Conservation (phyloP, 371 early-diverging fungal genomes). For the Lichtheimia corymbifera region DNA sequence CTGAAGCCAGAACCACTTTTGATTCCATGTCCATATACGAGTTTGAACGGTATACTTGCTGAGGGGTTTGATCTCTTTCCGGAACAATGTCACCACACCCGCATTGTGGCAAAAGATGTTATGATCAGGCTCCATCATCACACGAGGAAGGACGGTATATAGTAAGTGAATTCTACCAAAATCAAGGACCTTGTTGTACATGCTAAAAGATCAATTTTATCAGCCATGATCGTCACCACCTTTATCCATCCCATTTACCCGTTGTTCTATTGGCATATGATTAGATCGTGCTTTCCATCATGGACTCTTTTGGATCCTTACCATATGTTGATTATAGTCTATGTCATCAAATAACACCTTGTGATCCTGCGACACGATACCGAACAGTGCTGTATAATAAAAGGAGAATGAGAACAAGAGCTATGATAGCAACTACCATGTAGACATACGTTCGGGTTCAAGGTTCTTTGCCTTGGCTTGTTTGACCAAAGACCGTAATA, state of each 20-base stretch:
- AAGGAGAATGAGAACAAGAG: neutral
- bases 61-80: constrained; percentile 55
- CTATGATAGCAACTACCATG: neutral
- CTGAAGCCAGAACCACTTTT: constrained; percentile 53
- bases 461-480: constrained; percentile 25
- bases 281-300: neutral
- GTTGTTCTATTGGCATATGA: constrained; percentile 25
- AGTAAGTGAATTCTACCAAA: constrained; percentile 50
- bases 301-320: constrained; percentile 9
- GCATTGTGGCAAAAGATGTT: constrained; percentile 32
- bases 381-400: constrained; percentile 27
- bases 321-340: constrained; percentile 48
- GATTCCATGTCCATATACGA: constrained; percentile 58
- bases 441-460: constrained; percentile 28
- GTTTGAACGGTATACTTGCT: constrained; percentile 49
- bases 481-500: constrained; percentile 25
- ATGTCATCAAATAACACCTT: constrained; percentile 40
- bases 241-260: constrained; percentile 16
- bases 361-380: constrained; percentile 25
- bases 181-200: constrained; percentile 60
- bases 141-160: constrained; percentile 39
- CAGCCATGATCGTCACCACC: constrained; percentile 3
- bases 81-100: constrained; percentile 47
- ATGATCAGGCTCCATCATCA: constrained; percentile 35
- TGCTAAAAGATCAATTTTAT: constrained; percentile 14